Evolutionary conservation across 2,329 filamentous ascomycete genomes (phyloP).

Genomic region (Trichoderma sp.): DNA sequence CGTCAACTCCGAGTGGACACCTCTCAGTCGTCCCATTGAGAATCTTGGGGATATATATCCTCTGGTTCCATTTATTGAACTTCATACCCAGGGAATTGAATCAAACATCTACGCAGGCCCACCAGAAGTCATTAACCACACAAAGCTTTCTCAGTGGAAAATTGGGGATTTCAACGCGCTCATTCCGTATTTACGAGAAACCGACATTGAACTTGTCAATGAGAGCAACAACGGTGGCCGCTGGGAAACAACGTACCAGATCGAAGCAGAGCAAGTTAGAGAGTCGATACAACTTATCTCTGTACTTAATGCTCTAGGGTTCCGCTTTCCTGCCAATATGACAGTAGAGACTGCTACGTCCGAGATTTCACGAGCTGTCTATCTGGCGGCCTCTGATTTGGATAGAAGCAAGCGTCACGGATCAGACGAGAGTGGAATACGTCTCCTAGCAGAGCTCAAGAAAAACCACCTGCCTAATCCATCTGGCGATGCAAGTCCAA

Average conservation of each 20-base stretch:
- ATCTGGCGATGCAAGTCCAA: neutral
- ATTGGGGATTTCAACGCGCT: neutral
- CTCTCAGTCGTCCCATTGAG: slow-evolving; percentile 11
- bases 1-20: slow-evolving; percentile 7
- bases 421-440: neutral
- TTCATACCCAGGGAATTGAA: neutral
- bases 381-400: neutral
- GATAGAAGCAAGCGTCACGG: neutral
- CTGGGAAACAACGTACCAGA: neutral
- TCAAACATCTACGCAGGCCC: neutral
- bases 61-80: slow-evolving; percentile 8
- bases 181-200: neutral
- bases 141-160: neutral
- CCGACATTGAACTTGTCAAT: neutral
- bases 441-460: neutral
- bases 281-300: neutral
- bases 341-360: neutral
- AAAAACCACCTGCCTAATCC: neutral
- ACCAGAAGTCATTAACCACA: neutral
- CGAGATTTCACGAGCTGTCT: neutral
- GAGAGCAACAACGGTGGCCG: neutral
- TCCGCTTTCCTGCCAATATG: neutral
- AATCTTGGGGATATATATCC: slow-evolving; percentile 1
- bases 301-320: neutral
- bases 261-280: neutral